Evolutionary conservation across 129 eudicot genomes (phyloP), one percentile per base, ranked within the genome.

Genomic region (Tagetes erecta): DNA sequence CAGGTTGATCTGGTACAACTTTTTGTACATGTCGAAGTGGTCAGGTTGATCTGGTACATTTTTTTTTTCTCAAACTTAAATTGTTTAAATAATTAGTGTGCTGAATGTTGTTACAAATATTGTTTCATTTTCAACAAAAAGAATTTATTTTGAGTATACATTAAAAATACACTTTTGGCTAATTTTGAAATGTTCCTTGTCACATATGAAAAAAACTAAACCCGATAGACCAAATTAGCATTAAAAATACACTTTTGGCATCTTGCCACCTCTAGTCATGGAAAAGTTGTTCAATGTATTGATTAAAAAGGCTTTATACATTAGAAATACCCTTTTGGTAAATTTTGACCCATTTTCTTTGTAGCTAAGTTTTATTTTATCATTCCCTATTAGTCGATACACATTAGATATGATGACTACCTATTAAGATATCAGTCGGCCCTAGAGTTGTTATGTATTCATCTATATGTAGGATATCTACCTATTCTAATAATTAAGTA

Each of bases 161-260:
- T 55, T 55, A 34, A 59, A 59, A 34, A 35, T 59, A 59, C 65
- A 59, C n/a, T 59, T 34, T 34, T 59, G 14, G 60, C 60, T 34
- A 56, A 56, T 56, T 20, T 27, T 12, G 11, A 30, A 10, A 27
- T 34, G 12, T 59, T 34, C 9, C n/a, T 55, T 34, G 35, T 27
- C 27, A 55, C 9, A 55, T 34, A 50, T 50, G 10, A 55, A 30
- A 20, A 27, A 55, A 20, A 27, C 5, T 14, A 27, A 14, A 1
- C 10, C 10, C 9, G n/a, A 52, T 52, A 4, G 33, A 55, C 10
- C 34, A 5, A 55, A 27, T 55, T 50, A 4, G 12, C 12, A 50
- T 20, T 50, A 13, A 50, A 8, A 12, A 8, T 0, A 3, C 27
- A n/a, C n/a, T n/a, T n/a, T n/a, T 50, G 27, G 13, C 12, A 50